phyloP scores from a whole-genome alignment of 768 basidiomycete genomes.

The Podaxis sp. region DNA sequence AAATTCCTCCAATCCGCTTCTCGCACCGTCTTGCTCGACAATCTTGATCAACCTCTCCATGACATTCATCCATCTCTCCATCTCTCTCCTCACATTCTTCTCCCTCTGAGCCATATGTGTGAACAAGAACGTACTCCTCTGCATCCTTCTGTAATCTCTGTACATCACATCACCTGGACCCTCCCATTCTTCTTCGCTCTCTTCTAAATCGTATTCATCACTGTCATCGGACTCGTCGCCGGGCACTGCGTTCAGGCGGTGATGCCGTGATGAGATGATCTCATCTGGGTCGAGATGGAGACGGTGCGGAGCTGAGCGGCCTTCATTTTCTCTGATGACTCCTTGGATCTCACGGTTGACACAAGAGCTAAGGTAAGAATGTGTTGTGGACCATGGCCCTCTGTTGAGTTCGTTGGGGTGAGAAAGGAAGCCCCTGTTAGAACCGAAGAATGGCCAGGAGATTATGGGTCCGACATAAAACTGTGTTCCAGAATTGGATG shows the following conservation, averaged over 20 bases:
- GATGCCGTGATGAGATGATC: conserved; percentile 66
- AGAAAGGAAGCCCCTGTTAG: conserved; percentile 66
- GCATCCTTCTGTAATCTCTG: conserved; percentile 77
- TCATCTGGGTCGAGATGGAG: conserved; percentile 81
- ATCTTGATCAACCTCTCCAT: conserved; percentile 53
- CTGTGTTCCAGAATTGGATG: conserved; percentile 17
- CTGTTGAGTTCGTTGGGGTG: conserved; percentile 70
- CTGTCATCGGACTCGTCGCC: conserved; percentile 73
- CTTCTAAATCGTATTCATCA: conserved; percentile 75
- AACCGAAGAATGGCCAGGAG: conserved; percentile 90
- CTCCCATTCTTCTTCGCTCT: conserved; percentile 80
- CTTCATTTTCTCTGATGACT: conserved; percentile 76
- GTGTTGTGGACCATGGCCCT: conserved; percentile 69
- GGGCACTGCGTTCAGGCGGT: conserved; percentile 60
- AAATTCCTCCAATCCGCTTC: conserved; percentile 52
- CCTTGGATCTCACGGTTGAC: conserved; percentile 65
- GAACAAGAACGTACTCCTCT: conserved; percentile 73
- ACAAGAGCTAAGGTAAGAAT: conserved; percentile 62
- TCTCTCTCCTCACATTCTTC: conserved; percentile 60
- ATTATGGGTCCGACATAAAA: conserved; percentile 77
- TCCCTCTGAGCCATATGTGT: conserved; percentile 66
- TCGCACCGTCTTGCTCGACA: conserved; percentile 22
- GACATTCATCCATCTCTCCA: conserved; percentile 62
- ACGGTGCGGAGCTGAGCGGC: conserved; percentile 67
- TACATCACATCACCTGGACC: conserved; percentile 78